Percentiles rank a stretch among this genome's conserved stretches.
phyloP scores from a whole-genome alignment of 257 asterid species.

The Plectranthus barbatus region DNA sequence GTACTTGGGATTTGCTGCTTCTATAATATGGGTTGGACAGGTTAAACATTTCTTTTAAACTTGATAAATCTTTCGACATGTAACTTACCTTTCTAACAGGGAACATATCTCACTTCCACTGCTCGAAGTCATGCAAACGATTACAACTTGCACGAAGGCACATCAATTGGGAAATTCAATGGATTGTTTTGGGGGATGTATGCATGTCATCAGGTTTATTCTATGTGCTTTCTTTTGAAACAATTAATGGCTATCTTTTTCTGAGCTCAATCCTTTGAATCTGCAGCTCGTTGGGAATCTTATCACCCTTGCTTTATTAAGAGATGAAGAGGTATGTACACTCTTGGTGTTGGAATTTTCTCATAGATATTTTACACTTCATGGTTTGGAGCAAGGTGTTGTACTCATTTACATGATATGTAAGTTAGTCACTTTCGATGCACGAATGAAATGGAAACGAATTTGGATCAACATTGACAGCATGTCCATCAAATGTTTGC shows the following conservation, averaged over 20 bases:
- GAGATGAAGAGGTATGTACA: conserved; percentile 59
- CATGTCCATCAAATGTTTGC: not conserved
- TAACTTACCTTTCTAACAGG: conserved; percentile 35
- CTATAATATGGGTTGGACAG: conserved; percentile 98
- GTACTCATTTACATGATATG: not conserved
- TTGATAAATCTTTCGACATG: not conserved
- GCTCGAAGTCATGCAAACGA: conserved; percentile 70
- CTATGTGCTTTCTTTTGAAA: not conserved
- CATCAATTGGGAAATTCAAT: conserved; percentile 71
- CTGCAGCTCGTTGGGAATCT: conserved; percentile 92
- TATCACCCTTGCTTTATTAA: conserved; percentile 62
- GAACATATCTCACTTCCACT: conserved; percentile 81
- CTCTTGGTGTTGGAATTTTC: not conserved
- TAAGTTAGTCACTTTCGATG: not conserved
- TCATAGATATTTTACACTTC: not conserved
- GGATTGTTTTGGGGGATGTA: conserved; percentile 87
- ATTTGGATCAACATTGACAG: not conserved
- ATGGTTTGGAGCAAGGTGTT: not conserved
- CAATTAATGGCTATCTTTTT: conserved; percentile 1
- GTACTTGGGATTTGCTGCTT: conserved; percentile 87
- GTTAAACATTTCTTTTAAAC: conserved; percentile 21
- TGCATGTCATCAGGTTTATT: conserved; percentile 84
- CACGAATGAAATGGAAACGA: not conserved
- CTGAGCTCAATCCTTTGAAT: not conserved
- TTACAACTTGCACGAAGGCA: conserved; percentile 52